Base-by-base conservation (phyloP, 768 basidiomycete species). In the Vararia minispora region DNA sequence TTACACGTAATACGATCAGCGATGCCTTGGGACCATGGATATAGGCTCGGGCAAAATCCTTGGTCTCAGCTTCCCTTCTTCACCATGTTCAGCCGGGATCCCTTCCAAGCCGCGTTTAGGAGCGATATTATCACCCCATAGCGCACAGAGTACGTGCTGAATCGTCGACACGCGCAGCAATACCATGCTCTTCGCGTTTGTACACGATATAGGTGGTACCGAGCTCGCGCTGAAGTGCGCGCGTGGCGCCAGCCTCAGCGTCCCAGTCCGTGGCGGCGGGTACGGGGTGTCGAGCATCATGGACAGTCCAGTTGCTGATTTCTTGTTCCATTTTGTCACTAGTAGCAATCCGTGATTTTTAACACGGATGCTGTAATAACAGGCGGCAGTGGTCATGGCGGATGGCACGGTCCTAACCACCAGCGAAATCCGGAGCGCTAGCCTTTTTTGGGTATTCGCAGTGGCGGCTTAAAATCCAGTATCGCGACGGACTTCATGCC, bases 391-490 rank as follows among this genome's bases (percentile, higher is more conserved):
- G 10, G 66, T 70, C 17, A 59, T 58, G 4, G 66, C 68, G 2
- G 55, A 67, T 44, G 69, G 69, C 6, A 53, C 52, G 14, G 50
- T 61, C 12, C 40, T 62, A 9, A 65, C 47, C 32, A 52, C 48
- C 18, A 54, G 43, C 44, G 41, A 35, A n/a, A 23, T 31, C 2
- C 37, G 46, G 36, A 46, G 59, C 41, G 1, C 45, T 1, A 71
- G 72, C 43, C 55, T 73, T 16, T 72, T 69, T 52, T 73, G 45
- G 70, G 55, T 24, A 60, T 74, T 34, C 59, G 69, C 35, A 69
- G 72, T 1, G 70, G 63, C 24, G 71, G 69, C 21, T 61, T 59
- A 28, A 72, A 71, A 42, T 72, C 72, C 44, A 71, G 72, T 18
- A 65, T 73, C 13, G 65, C 68, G 36, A 69, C 68, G 10, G 64